Percentiles rank a stretch among this genome's conserved stretches.
phyloP scores from a whole-genome alignment of 352 stramenopile genomes.

The Saprolegnia diclina region DNA sequence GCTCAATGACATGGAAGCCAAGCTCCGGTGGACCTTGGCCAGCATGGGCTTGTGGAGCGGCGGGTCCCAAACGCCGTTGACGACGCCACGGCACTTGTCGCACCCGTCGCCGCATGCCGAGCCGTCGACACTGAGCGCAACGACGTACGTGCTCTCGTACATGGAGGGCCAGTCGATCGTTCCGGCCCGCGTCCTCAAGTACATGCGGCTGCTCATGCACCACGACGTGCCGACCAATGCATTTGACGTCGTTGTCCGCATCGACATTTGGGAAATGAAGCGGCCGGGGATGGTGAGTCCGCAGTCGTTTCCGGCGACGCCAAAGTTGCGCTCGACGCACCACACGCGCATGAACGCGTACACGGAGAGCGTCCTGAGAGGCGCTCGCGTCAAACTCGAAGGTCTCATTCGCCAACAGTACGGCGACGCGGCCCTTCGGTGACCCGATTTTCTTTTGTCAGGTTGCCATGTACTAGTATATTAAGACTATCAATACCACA shows the following conservation, averaged over 20 bases:
- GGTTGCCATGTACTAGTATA: neutral
- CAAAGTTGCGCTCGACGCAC: conserved; percentile 59
- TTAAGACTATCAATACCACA: no score
- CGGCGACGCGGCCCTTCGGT: neutral
- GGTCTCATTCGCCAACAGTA: conserved; percentile 33
- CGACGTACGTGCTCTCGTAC: conserved; percentile 66
- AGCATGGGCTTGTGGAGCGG: conserved; percentile 73
- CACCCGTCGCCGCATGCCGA: conserved; percentile 26
- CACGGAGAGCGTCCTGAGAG: conserved; percentile 59
- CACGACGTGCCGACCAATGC: conserved; percentile 79
- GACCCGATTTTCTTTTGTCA: neutral
- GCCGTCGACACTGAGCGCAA: conserved; percentile 8
- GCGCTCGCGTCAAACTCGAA: conserved; percentile 53
- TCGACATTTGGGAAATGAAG: conserved; percentile 70
- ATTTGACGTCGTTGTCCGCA: conserved; percentile 73
- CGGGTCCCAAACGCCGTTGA: conserved; percentile 75
- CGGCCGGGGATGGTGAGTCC: conserved; percentile 78
- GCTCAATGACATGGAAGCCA: conserved; percentile 65
- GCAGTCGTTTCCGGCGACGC: conserved; percentile 61
- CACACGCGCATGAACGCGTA: conserved; percentile 74
- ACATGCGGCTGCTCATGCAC: conserved; percentile 83
- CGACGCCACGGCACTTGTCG: conserved; percentile 46
- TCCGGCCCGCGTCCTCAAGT: conserved; percentile 73
- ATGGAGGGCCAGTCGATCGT: conserved; percentile 64
- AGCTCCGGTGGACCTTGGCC: conserved; percentile 59